These are phyloP conservation scores for Colletotrichum spinosum DNA, from an alignment of 2,329 filamentous ascomycete genomes.

Conservation along the genomic window DNA sequence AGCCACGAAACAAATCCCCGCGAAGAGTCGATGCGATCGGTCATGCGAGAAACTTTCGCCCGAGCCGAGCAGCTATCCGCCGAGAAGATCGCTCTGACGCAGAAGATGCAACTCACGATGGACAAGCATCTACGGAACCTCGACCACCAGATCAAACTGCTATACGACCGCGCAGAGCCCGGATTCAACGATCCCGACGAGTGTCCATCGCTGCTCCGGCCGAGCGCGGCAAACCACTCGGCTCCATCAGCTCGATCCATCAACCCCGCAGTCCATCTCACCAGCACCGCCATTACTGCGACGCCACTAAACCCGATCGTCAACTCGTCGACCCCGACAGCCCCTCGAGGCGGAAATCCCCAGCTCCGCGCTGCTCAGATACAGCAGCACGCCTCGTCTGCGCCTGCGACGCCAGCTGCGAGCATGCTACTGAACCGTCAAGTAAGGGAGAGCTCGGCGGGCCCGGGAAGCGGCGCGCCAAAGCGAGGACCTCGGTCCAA, in stretches of 20 bases:
- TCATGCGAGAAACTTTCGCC: constrained; percentile 75
- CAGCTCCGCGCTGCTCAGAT: constrained; percentile 63
- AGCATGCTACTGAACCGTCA: constrained; percentile 70
- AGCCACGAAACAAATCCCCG: constrained; percentile 80
- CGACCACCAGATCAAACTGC: constrained; percentile 71
- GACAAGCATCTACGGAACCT: constrained; percentile 73
- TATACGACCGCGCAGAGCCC: constrained; percentile 71
- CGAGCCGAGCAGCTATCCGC: constrained; percentile 77
- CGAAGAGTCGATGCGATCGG: constrained; percentile 75
- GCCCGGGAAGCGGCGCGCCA: constrained; percentile 59
- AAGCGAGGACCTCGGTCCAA: constrained; percentile 66
- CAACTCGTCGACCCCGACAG: constrained; percentile 55
- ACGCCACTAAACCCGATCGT: constrained; percentile 50
- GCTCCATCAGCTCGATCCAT: constrained; percentile 54
- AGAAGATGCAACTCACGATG: constrained; percentile 70
- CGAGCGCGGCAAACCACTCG: constrained; percentile 65
- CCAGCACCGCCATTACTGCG: constrained; percentile 45
- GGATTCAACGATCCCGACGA: constrained; percentile 72
- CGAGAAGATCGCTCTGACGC: constrained; percentile 78
- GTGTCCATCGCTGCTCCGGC: constrained; percentile 71
- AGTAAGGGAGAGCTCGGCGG: constrained; percentile 68
- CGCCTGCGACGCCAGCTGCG: constrained; percentile 70
- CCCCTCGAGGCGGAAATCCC: constrained; percentile 55
- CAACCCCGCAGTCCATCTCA: constrained; percentile 54
- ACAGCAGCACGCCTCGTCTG: constrained; percentile 66